Percentiles rank a stretch among this genome's conserved stretches.
phyloP scores from a whole-genome alignment of 805 yeast genomes.

The Hanseniaspora opuntiae region DNA sequence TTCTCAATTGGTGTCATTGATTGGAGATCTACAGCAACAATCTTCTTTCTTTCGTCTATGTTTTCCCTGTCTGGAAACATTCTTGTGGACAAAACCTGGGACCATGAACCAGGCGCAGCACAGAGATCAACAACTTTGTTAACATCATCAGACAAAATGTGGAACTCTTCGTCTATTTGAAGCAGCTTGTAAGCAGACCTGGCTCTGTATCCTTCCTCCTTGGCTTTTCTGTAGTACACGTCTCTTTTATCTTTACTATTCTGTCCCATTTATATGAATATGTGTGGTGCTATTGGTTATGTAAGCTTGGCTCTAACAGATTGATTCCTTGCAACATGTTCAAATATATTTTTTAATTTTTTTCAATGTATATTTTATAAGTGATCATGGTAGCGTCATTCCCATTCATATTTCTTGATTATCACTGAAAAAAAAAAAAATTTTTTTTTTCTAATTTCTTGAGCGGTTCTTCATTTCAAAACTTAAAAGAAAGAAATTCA shows the following conservation, averaged over 20 bases:
- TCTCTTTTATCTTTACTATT: slow-evolving; percentile 91
- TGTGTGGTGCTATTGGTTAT: neutral
- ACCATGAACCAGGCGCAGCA: slow-evolving; percentile 99
- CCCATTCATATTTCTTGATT: neutral
- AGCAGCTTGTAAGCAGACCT: slow-evolving; percentile 88
- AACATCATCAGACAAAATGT: slow-evolving; percentile 54
- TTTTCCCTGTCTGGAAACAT: slow-evolving; percentile 32
- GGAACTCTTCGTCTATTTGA: slow-evolving; percentile 82
- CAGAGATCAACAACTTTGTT: slow-evolving; percentile 86
- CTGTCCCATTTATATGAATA: slow-evolving; percentile 55
- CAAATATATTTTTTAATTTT: neutral
- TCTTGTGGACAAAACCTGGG: slow-evolving; percentile 76
- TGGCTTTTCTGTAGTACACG: slow-evolving; percentile 81
- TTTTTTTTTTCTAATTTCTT: neutral
- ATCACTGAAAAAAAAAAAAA: neutral
- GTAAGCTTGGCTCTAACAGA: too few relatives aligned
- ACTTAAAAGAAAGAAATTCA: too few relatives aligned
- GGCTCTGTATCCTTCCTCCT: slow-evolving; percentile 96
- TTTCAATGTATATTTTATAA: neutral
- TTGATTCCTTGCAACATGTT: neutral
- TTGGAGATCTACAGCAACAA: slow-evolving; percentile 90
- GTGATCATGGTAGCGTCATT: neutral
- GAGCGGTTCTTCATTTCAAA: too few relatives aligned
- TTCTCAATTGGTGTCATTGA: slow-evolving; percentile 95
- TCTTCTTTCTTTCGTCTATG: slow-evolving; percentile 37